phyloP scores from a whole-genome alignment of 805 yeast genomes.

The Debaryomyces prosopidis region DNA sequence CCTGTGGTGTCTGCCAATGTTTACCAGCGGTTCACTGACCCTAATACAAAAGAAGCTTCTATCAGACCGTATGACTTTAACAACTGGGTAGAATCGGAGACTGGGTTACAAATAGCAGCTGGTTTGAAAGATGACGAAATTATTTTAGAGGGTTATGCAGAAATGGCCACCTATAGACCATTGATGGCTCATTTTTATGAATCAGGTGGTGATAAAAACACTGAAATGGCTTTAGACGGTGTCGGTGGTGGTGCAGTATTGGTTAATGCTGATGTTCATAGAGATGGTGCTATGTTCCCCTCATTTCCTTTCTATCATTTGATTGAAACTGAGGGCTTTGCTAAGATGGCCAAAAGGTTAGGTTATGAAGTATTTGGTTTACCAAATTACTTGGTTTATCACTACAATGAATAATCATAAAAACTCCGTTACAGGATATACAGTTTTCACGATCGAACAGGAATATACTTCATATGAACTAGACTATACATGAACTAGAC shows the following conservation, averaged over 20 bases:
- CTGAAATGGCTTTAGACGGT: slow-evolving; percentile 88
- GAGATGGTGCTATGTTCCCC: slow-evolving; percentile 99
- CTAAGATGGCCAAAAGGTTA: slow-evolving; percentile 94
- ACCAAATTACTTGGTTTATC: slow-evolving; percentile 93
- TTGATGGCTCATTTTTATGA: slow-evolving; percentile 90
- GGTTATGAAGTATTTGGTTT: slow-evolving; percentile 90
- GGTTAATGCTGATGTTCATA: slow-evolving; percentile 96
- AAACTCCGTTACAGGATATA: too few relatives aligned
- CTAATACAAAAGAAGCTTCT: slow-evolving; percentile 50
- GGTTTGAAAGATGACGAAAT: slow-evolving; percentile 84
- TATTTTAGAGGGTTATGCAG: slow-evolving; percentile 91
- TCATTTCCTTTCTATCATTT: slow-evolving; percentile 96
- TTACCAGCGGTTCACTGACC: slow-evolving; percentile 75
- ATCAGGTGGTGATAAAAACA: slow-evolving; percentile 56
- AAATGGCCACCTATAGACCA: slow-evolving; percentile 91
- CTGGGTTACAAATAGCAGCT: slow-evolving; percentile 73
- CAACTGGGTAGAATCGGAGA: slow-evolving; percentile 89
- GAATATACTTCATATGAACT: too few relatives aligned
- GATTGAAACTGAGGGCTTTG: slow-evolving; percentile 97
- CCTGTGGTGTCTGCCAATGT: slow-evolving; percentile 92
- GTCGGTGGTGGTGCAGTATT: slow-evolving; percentile 97
- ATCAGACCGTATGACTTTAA: slow-evolving; percentile 93
- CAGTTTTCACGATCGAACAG: too few relatives aligned
- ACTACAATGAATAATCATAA: slow-evolving; percentile 67
- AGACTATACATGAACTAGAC: too few relatives aligned